Base-by-base conservation (phyloP, 768 basidiomycete genomes). In the Dioszegia hungarica region DNA sequence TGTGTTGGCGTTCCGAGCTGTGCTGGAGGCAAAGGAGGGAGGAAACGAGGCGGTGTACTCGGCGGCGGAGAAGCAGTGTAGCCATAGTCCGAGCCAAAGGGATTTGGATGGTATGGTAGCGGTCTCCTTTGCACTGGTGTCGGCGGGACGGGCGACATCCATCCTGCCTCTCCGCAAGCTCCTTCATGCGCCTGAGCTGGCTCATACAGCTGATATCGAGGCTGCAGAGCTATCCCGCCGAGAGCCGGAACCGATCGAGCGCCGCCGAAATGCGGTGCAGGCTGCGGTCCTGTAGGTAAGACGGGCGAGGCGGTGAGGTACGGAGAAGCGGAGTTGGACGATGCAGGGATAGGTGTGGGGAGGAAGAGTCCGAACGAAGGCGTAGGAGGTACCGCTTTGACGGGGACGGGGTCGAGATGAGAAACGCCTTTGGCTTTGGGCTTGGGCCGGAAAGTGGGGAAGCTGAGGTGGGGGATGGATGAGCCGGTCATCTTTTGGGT, bases 321-420 rank as follows among this genome's bases (percentile, higher is more conserved):
- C 3, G 36, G 34, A 1, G 49, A 36, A 3, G 49, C 49, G 22
- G 17, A 22, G 25, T 28, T 51, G 17, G 45, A 51, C n/a, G 34
- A 51, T 14, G 49, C 49, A 10, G 49, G 49, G 24, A 51, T 36
- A 27, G 49, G 49, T 15, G 49, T 51, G 25, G 49, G 49, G 9
- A 51, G 34, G 36, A 51, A 51, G 10, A 51, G 49, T 2, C 49
- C 49, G 36, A 51, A 51, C 3, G 49, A 51, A 1, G 49, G 49
- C 15, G 49, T 51, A 34, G 36, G 36, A 12, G 49, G 49, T 10
- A 48, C 41, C 12, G 41, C 31, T 14, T 14, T 43, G 22, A 14
- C 10, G 14, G 34, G 49, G 15, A 36, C 33, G 17, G 34, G 9
- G 17, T 24, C 45, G 45, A 29, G 45, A 31, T 29, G 6, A 8